A percentile compares a stretch with the other conserved stretches of the same genome.
These are phyloP conservation scores for Xylaria sp. DNA, from an alignment of 2,329 filamentous ascomycete species.

Conservation along the genomic window DNA sequence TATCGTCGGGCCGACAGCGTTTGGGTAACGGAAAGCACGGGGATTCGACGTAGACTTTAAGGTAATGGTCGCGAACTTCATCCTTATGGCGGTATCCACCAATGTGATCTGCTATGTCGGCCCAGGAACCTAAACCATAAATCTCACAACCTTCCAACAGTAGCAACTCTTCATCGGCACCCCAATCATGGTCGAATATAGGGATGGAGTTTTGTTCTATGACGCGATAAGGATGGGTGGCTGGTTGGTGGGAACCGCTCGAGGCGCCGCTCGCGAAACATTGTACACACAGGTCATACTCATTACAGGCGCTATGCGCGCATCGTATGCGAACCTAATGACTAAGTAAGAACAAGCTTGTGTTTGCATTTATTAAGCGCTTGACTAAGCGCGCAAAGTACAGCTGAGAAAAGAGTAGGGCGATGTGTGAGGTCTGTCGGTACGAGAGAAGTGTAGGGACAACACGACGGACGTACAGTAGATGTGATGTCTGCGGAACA, in stretches of 20 bases:
- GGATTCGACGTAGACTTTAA: constrained; percentile 86
- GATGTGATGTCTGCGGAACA: constrained; percentile 97
- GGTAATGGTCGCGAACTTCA: constrained; percentile 94
- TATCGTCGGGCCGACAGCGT: constrained; percentile 85
- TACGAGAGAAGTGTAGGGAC: not conserved
- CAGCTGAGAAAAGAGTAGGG: not conserved
- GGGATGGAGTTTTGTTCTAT: constrained; percentile 99
- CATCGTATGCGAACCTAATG: constrained; percentile 91
- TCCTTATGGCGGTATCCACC: constrained; percentile 94
- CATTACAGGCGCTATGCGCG: constrained; percentile 82
- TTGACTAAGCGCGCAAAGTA: not conserved
- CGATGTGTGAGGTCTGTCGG: not conserved
- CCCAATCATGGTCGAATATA: constrained; percentile 95
- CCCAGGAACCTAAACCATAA: constrained; percentile 96
- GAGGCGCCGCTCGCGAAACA: constrained; percentile 88
- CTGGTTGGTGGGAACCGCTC: constrained; percentile 86
- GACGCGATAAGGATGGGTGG: constrained; percentile 87
- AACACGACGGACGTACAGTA: constrained; percentile 74
- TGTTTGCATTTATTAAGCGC: not conserved
- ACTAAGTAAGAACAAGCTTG: constrained; percentile 14
- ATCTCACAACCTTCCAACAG: constrained; percentile 94
- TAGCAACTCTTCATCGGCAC: constrained; percentile 95
- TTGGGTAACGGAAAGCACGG: constrained; percentile 86
- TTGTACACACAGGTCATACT: constrained; percentile 96
- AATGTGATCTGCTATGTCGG: constrained; percentile 97